Conservation (phyloP, 495 filamentous ascomycete genomes). For the Baudoinia panamericana region DNA sequence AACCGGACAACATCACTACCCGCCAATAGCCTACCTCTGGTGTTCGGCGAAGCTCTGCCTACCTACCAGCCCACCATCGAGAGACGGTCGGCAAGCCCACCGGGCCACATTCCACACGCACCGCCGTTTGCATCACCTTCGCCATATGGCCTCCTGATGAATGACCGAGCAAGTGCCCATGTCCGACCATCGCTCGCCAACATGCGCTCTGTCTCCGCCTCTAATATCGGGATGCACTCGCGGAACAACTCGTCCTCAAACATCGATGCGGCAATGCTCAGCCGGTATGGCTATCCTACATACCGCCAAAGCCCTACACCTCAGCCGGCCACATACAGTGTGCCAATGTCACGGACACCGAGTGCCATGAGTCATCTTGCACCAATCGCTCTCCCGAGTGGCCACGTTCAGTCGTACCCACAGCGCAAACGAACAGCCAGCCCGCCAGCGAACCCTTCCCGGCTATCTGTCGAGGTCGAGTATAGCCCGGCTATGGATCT, state of each 20-base stretch:
- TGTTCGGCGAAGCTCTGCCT: constrained; percentile 24
- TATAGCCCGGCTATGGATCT: constrained; percentile 14
- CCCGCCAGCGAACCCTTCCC: constrained; percentile 32
- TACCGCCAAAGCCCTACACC: constrained; percentile 47
- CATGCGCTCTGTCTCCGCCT: constrained; percentile 46
- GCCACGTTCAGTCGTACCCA: constrained; percentile 21
- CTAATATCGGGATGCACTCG: constrained; percentile 33
- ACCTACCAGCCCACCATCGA: constrained; percentile 19
- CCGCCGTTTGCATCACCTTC: constrained; percentile 39
- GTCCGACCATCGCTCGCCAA: constrained; percentile 34
- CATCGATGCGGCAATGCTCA: constrained; percentile 52
- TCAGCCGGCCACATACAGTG: constrained; percentile 41
- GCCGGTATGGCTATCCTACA: constrained; percentile 63
- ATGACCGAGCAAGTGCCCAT: constrained; percentile 58
- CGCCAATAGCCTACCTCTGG: constrained; percentile 34
- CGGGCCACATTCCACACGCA: constrained; percentile 42
- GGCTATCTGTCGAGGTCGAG: constrained; percentile 31
- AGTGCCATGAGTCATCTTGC: constrained; percentile 23
- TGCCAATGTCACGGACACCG: constrained; percentile 16
- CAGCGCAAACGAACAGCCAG: constrained; percentile 25
- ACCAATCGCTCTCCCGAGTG: constrained; percentile 17
- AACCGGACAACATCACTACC: constrained; percentile 45
- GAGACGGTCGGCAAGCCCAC: constrained; percentile 53
- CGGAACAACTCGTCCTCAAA: constrained; percentile 45
- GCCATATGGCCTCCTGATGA: constrained; percentile 36